Percentiles rank a stretch among this genome's conserved stretches.
These are phyloP conservation scores for Pseudotsuga menziesii DNA, from an alignment of 75 land plant species.

Conservation along the genomic window DNA sequence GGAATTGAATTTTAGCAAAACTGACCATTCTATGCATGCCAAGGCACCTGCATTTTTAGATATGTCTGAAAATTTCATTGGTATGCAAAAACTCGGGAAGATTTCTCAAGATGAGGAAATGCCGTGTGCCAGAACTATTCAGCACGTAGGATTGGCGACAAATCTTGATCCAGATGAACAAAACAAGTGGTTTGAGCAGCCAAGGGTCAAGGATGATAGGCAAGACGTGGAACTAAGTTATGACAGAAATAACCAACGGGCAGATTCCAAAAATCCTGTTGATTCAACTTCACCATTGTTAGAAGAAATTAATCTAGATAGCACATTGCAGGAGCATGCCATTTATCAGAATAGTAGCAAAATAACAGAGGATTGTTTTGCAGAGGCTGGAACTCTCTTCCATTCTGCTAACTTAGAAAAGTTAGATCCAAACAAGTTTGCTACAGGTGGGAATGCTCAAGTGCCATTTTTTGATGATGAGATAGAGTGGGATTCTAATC, in stretches of 20 bases:
- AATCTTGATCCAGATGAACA: background rate
- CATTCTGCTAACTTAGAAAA: background rate
- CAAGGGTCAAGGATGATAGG: background rate
- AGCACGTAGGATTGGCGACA: background rate
- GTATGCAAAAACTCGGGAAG: background rate
- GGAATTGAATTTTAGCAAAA: background rate
- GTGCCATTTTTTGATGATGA: background rate
- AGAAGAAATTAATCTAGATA: background rate
- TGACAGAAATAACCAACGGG: background rate
- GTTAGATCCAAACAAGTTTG: background rate
- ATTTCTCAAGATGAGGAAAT: background rate
- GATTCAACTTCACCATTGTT: background rate
- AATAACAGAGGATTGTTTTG: background rate
- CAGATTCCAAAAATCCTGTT: background rate
- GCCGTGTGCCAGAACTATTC: background rate
- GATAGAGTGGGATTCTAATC: background rate
- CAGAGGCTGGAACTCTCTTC: background rate
- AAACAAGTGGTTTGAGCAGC: background rate
- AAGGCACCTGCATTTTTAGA: background rate
- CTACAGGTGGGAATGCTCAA: background rate
- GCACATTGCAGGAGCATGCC: background rate
- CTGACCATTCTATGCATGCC: background rate
- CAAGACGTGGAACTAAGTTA: background rate
- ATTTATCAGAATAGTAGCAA: background rate
- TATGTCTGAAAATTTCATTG: background rate